Conservation (phyloP, 179 eudicot genomes). For the Carnegiea gigantea region DNA sequence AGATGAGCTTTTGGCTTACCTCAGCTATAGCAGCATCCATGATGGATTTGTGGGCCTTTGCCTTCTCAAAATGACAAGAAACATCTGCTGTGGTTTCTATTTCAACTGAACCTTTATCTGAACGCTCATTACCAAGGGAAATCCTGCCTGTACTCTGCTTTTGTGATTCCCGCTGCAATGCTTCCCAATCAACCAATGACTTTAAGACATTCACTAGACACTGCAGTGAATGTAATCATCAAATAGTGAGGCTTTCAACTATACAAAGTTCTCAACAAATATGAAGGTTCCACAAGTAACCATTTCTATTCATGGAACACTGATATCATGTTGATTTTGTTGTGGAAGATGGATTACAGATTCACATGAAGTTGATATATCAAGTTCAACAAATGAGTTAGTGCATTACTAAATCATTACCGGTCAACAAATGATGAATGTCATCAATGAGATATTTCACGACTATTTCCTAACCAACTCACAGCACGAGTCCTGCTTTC, state of each 20-base stretch:
- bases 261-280: too few relatives aligned
- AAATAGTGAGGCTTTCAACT: neutral
- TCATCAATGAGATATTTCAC: too few relatives aligned
- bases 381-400: too few relatives aligned
- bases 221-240: slow-evolving; percentile 43
- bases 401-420: too few relatives aligned
- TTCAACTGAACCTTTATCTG: slow-evolving; percentile 46
- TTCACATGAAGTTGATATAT: too few relatives aligned
- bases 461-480: too few relatives aligned
- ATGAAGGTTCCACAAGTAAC: too few relatives aligned
- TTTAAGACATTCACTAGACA: slow-evolving; percentile 88
- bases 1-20: slow-evolving; percentile 39
- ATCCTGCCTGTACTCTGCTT: slow-evolving; percentile 44
- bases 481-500: too few relatives aligned
- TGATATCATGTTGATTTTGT: too few relatives aligned
- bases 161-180: slow-evolving; percentile 50
- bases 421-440: too few relatives aligned
- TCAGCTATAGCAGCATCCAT: slow-evolving; percentile 82
- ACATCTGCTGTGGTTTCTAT: slow-evolving; percentile 46
- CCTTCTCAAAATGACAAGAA: slow-evolving; percentile 80
- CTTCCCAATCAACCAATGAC: slow-evolving; percentile 96
- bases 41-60: slow-evolving; percentile 91
- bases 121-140: slow-evolving; percentile 42
- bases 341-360: too few relatives aligned
- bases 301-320: too few relatives aligned